Conservation (phyloP, 1,139 yeast genomes). For the Protomyces pachydermus region DNA sequence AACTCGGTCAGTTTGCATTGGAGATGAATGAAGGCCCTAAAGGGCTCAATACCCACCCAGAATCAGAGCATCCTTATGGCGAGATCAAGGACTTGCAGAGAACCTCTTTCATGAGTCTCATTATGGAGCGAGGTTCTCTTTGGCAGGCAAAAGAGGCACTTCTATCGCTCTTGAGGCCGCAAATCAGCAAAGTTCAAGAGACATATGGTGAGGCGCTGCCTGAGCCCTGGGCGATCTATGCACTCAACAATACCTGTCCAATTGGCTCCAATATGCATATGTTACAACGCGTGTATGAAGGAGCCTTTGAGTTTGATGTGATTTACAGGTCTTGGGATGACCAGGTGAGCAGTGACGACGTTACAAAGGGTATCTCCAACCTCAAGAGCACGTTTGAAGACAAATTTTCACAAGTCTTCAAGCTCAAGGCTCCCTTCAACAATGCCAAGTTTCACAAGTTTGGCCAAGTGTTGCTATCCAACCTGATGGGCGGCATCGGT, state of each 20-base stretch:
- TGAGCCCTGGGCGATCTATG: conserved; percentile 44
- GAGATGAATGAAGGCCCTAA: conserved; percentile 37
- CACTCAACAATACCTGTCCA: conserved; percentile 55
- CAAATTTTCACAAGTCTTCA: conserved; percentile 55
- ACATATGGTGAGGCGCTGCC: conserved; percentile 40
- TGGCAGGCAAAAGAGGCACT: conserved; percentile 83
- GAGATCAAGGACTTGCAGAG: conserved; percentile 51
- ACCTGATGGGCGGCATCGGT: conserved; percentile 82
- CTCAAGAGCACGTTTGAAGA: conserved; percentile 43
- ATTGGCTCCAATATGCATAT: conserved; percentile 75
- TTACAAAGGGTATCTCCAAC: conserved; percentile 33
- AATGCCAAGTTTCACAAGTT: conserved; percentile 49
- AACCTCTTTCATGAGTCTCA: conserved; percentile 48
- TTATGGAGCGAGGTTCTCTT: conserved; percentile 63
- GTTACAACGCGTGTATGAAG: conserved; percentile 68
- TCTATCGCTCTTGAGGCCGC: conserved; percentile 63
- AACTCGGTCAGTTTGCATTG: conserved; percentile 40
- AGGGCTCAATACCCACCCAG: conserved; percentile 37
- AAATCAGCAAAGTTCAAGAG: conserved; percentile 50
- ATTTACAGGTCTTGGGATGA: conserved; percentile 45
- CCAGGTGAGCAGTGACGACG: background rate
- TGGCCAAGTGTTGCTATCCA: conserved; percentile 74
- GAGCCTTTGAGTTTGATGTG: conserved; percentile 69
- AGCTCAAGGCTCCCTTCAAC: conserved; percentile 54
- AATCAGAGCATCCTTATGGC: conserved; percentile 36